Percentiles rank a stretch among this genome's conserved stretches.
These are phyloP conservation scores for Cercophora sp. DNA, from an alignment of 495 filamentous ascomycete species.

Conservation along the genomic window DNA sequence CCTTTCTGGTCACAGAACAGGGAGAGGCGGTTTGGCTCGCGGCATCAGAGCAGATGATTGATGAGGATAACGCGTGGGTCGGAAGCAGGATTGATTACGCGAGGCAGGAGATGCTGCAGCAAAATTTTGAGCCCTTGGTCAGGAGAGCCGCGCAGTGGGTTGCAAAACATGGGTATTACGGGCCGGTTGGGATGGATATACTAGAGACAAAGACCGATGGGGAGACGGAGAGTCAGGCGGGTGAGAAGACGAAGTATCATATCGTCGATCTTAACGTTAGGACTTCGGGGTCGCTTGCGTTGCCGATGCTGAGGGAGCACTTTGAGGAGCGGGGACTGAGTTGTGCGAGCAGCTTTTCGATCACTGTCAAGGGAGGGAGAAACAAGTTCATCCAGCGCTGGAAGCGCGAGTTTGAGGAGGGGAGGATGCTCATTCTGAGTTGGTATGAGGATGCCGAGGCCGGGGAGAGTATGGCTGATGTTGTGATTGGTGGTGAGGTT, in stretches of 20 bases:
- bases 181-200: conserved; percentile 32
- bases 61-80: conserved; percentile 24
- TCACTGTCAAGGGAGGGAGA: conserved; percentile 10
- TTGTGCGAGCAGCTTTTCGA: conserved; percentile 25
- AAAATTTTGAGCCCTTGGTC: conserved; percentile 21
- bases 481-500: conserved; percentile 26
- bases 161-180: conserved; percentile 22
- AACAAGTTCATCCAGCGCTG: conserved; percentile 22
- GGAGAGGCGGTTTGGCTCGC: conserved; percentile 23
- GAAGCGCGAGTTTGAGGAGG: conserved; percentile 17
- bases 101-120: conserved; percentile 20
- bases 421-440: conserved; percentile 23
- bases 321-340: conserved; percentile 18
- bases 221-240: conserved; percentile 1
- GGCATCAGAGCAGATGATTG: conserved; percentile 28
- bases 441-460: conserved; percentile 27
- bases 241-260: conserved; percentile 9
- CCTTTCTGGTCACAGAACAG: conserved; percentile 24
- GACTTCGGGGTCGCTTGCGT: conserved; percentile 26
- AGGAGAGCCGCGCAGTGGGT: conserved; percentile 22
- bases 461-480: conserved; percentile 23
- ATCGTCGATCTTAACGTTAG: conserved; percentile 36
- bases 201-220: conserved; percentile 16
- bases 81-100: conserved; percentile 28
- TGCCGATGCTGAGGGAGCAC: conserved; percentile 26